Evolutionary conservation across 2,329 filamentous ascomycete species (phyloP).

Genomic region (Teratosphaeria nubilosa): DNA sequence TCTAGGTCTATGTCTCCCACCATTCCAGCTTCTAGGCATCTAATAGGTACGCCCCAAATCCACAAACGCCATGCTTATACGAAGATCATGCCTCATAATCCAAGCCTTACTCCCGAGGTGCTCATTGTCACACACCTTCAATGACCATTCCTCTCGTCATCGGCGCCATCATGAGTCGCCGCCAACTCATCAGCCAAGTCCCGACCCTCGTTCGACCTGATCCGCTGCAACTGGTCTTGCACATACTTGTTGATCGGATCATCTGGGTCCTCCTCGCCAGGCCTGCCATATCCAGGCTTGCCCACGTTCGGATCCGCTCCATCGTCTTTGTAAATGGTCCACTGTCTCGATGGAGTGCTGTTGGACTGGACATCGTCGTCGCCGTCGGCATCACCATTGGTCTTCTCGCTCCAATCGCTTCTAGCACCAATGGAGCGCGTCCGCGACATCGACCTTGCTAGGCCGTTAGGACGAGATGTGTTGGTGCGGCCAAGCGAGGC

Average conservation of each 20-base stretch:
- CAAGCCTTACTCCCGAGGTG: neutral
- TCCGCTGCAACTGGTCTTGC: conserved; percentile 64
- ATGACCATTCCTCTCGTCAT: conserved; percentile 7
- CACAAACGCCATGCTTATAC: neutral
- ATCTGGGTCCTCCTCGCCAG: conserved; percentile 26
- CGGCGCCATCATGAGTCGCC: conserved; percentile 33
- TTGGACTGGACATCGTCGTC: conserved; percentile 14
- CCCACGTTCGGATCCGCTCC: conserved; percentile 22
- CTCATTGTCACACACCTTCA: neutral
- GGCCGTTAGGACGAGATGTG: conserved; percentile 62
- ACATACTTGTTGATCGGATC: conserved; percentile 73
- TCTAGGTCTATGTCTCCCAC: neutral
- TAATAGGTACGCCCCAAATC: neutral
- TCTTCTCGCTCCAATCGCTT: conserved; percentile 54
- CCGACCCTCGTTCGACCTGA: conserved; percentile 49
- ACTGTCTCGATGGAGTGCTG: conserved; percentile 27
- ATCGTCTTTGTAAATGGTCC: conserved; percentile 44
- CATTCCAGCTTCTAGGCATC: neutral
- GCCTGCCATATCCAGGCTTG: conserved; percentile 10
- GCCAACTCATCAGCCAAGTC: conserved; percentile 55
- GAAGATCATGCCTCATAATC: neutral
- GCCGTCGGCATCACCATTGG: conserved; percentile 28
- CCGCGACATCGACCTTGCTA: conserved; percentile 21
- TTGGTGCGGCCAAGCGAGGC: conserved; percentile 34
- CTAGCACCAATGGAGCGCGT: conserved; percentile 68